These are phyloP conservation scores for Exophiala sp. DNA, from an alignment of 2,329 filamentous ascomycete species.

Conservation along the genomic window DNA sequence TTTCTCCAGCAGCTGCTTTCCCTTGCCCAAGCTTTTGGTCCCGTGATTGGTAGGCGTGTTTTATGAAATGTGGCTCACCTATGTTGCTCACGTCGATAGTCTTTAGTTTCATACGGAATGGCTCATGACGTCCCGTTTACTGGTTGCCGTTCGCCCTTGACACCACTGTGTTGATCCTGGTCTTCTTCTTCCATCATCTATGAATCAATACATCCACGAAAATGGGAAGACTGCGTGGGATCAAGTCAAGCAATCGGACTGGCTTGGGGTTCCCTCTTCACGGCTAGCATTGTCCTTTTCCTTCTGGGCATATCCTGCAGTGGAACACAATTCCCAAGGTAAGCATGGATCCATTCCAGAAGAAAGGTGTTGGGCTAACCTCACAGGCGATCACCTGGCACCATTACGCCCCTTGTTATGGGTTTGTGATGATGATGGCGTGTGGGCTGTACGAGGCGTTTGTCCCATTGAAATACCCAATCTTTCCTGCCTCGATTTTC, in stretches of 20 bases:
- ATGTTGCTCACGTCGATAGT: background rate
- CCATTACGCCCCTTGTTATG: background rate
- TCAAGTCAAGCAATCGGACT: background rate
- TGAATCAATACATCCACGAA: background rate
- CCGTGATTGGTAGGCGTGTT: background rate
- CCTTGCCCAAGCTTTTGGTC: background rate
- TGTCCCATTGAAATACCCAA: background rate
- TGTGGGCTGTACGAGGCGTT: background rate
- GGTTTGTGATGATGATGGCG: background rate
- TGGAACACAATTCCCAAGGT: slow-evolving; percentile 41
- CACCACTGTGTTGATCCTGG: background rate
- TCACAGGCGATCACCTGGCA: too few relatives aligned
- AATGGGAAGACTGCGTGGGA: background rate
- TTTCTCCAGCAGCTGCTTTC: background rate
- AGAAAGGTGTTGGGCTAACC: too few relatives aligned
- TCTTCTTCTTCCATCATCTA: slow-evolving; percentile 2
- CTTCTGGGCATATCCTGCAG: slow-evolving; percentile 44
- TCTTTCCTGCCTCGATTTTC: background rate
- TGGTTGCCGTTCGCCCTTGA: slow-evolving; percentile 1
- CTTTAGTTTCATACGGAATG: background rate
- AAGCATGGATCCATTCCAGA: too few relatives aligned
- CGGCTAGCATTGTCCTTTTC: slow-evolving; percentile 40
- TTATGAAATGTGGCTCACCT: background rate
- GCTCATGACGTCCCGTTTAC: background rate
- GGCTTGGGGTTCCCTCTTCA: slow-evolving; percentile 41